These are phyloP conservation scores for Daphne laureola DNA, from an alignment of 441 rosid genomes.

Conservation along the genomic window DNA sequence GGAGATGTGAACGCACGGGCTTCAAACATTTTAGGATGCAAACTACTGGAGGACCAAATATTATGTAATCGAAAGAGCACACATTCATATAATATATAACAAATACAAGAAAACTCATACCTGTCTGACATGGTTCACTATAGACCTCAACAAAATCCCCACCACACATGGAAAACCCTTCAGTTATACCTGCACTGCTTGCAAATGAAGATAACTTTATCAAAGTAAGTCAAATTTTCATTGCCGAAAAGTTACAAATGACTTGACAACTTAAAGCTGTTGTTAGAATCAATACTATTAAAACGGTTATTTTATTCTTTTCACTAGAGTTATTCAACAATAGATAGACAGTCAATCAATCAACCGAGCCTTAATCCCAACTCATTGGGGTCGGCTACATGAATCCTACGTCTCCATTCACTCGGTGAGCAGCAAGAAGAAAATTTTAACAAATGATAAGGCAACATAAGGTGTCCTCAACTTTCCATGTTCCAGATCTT, in stretches of 20 bases:
- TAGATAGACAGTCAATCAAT: too few species aligned
- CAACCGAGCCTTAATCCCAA: too few species aligned
- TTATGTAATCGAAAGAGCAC: too few species aligned
- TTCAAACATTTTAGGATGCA: background rate
- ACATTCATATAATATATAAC: background rate
- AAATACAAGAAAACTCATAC: conserved; percentile 32
- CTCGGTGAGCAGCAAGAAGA: background rate
- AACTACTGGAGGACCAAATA: too few species aligned
- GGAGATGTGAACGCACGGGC: too few species aligned
- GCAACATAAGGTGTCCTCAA: background rate
- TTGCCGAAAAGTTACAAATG: too few species aligned
- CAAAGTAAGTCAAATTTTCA: too few species aligned
- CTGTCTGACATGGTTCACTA: conserved; percentile 68
- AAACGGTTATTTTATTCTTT: background rate
- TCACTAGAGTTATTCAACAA: background rate
- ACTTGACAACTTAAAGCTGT: too few species aligned
- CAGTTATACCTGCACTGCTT: conserved; percentile 94
- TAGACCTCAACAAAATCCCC: conserved; percentile 99
- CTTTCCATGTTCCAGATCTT: background rate
- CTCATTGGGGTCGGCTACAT: too few species aligned
- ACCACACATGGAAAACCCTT: conserved; percentile 99
- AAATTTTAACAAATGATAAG: background rate
- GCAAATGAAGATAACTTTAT: conserved; percentile 4
- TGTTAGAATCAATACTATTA: background rate
- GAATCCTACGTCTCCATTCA: too few species aligned